These are phyloP conservation scores for Solanum dulcamara DNA, from an alignment of 257 asterid genomes.

Conservation along the genomic window DNA sequence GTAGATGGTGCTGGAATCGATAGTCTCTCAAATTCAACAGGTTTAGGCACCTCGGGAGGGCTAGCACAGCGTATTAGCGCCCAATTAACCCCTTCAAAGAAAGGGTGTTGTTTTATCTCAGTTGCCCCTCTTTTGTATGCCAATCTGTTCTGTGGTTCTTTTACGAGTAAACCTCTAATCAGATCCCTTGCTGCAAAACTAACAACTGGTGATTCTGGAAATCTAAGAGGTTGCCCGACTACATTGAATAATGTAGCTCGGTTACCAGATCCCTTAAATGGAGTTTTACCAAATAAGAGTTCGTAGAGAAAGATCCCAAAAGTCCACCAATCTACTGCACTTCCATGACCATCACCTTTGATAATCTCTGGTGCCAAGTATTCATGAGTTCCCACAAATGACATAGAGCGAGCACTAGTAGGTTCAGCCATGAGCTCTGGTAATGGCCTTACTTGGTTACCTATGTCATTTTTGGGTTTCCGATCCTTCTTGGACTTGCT, in stretches of 20 bases:
- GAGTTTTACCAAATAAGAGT: constrained; percentile 31
- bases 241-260: constrained; percentile 36
- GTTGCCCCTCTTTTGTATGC: constrained; percentile 39
- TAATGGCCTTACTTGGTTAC: constrained; percentile 26
- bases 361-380: constrained; percentile 36
- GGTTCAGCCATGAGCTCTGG: constrained; percentile 38
- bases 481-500: constrained; percentile 21
- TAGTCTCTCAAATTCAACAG: constrained; percentile 15
- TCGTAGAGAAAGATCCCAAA: constrained; percentile 30
- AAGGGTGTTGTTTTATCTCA: constrained; percentile 37
- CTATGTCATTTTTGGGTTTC: constrained; percentile 18
- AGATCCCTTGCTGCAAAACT: constrained; percentile 36
- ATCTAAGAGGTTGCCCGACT: constrained; percentile 33
- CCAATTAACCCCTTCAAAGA: constrained; percentile 39
- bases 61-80: constrained; percentile 34
- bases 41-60: constrained; percentile 34
- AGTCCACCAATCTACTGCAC: constrained; percentile 44
- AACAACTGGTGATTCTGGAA: constrained; percentile 29
- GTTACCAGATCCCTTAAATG: constrained; percentile 35
- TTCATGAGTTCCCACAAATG: constrained; percentile 36
- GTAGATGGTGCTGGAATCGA: constrained; percentile 10
- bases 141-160: constrained; percentile 33
- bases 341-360: constrained; percentile 41
- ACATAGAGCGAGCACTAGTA: constrained; percentile 34
- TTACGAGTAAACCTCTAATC: constrained; percentile 28